Percentiles rank a stretch among this genome's conserved stretches.
Evolutionary conservation across 164 flowering plant genomes (phyloP).

Genomic region (Kingdonia uniflora): DNA sequence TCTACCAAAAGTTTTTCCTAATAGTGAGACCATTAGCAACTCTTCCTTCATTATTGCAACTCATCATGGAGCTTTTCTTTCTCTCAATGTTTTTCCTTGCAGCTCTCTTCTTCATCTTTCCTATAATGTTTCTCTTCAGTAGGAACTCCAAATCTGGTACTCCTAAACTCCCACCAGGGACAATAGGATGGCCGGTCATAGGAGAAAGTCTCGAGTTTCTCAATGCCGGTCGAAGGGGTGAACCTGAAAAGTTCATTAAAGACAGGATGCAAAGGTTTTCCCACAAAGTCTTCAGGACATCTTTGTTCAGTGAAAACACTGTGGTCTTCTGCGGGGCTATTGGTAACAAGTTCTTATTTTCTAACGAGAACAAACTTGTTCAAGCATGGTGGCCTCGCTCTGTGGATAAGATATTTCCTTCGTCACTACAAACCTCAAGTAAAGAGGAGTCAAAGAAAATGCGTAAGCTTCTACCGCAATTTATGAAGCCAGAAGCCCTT

Average conservation of each 20-base stretch:
- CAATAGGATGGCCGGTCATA: constrained; percentile 15
- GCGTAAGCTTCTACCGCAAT: constrained; percentile 15
- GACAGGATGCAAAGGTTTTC: constrained; percentile 18
- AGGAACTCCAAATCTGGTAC: not conserved
- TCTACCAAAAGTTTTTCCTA: too few relatives aligned
- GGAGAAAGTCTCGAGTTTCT: constrained; percentile 24
- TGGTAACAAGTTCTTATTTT: constrained; percentile 23
- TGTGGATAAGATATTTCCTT: constrained; percentile 13
- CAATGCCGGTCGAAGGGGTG: constrained; percentile 17
- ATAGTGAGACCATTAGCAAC: too few relatives aligned
- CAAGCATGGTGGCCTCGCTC: constrained; percentile 22
- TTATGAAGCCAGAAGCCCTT: constrained; percentile 21
- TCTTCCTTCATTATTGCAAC: too few relatives aligned
- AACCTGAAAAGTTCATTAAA: constrained; percentile 20
- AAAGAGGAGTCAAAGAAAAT: constrained; percentile 16
- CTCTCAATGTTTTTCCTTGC: not conserved
- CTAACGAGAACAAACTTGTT: constrained; percentile 19
- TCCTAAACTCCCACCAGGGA: constrained; percentile 15
- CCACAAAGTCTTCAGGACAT: constrained; percentile 16
- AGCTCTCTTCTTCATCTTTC: constrained; percentile 1
- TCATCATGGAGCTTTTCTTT: constrained; percentile 7
- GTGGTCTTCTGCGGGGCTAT: constrained; percentile 15
- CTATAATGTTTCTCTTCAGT: not conserved
- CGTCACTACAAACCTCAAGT: constrained; percentile 10
- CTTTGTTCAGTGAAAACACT: constrained; percentile 12